phyloP scores from a whole-genome alignment of 1,284 basidiomycete species.

The Chondrostereum purpureum region DNA sequence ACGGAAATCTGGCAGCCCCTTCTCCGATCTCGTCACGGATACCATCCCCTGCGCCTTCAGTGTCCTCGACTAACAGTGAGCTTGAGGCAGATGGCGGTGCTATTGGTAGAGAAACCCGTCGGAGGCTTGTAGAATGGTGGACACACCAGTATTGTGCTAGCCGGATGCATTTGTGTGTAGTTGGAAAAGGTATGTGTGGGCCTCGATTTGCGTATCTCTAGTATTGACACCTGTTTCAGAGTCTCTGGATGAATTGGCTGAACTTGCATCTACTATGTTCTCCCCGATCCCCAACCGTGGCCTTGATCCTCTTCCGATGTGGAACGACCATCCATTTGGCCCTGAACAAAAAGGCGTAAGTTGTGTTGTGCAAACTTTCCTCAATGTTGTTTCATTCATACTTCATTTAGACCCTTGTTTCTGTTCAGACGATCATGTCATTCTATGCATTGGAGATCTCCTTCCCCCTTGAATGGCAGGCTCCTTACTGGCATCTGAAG shows the following conservation, averaged over 20 bases:
- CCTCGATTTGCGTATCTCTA: slow-evolving; percentile 3
- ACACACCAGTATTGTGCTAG: slow-evolving; percentile 87
- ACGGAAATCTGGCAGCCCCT: slow-evolving; percentile 26
- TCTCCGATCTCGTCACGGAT: slow-evolving; percentile 50
- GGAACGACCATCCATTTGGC: slow-evolving; percentile 75
- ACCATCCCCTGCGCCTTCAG: slow-evolving; percentile 59
- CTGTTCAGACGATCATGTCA: slow-evolving; percentile 87
- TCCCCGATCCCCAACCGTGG: slow-evolving; percentile 71
- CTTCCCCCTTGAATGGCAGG: slow-evolving; percentile 85
- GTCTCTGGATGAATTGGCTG: slow-evolving; percentile 73
- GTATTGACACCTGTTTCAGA: slow-evolving; percentile 38
- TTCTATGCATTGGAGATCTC: slow-evolving; percentile 84
- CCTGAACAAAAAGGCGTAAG: slow-evolving; percentile 69
- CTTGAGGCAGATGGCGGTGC: slow-evolving; percentile 65
- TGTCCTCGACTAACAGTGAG: slow-evolving; percentile 46
- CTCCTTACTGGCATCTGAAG: slow-evolving; percentile 75
- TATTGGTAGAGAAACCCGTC: slow-evolving; percentile 82
- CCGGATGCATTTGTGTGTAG: slow-evolving; percentile 87
- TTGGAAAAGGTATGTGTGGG: slow-evolving; percentile 79
- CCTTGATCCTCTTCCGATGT: slow-evolving; percentile 57
- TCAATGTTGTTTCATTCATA: slow-evolving; percentile 2
- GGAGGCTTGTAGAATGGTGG: slow-evolving; percentile 96
- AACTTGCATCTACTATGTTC: slow-evolving; percentile 70
- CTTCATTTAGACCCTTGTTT: slow-evolving; percentile 64
- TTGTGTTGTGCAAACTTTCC: slow-evolving; percentile 15